Base-by-base conservation (phyloP, 1,284 basidiomycete genomes). In the Malassezia yamatoensis region DNA sequence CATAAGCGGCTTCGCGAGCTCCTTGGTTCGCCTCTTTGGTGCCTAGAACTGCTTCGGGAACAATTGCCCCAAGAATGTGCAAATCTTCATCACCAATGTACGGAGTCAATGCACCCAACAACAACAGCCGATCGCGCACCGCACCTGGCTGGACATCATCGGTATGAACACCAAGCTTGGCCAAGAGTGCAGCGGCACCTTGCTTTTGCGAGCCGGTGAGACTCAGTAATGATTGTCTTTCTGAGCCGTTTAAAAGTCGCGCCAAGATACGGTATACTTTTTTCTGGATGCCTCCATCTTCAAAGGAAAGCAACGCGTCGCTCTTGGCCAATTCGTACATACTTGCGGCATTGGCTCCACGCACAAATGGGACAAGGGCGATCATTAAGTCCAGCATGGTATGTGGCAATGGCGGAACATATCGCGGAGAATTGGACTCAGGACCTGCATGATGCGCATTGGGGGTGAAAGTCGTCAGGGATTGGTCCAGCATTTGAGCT, bases 11-110 rank as follows among this genome's bases (percentile, higher is more conserved):
- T 58, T 81, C 82, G 47, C 94, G 82, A 0, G 90, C 86, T 66
- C 88, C 89, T 74, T 93, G 90, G 36, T 94, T 96, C 8, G 90
- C 88, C 75, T 98, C 94, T 75, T 98, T 99, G 29, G 91, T 96
- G 1, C 89, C 91, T n/a, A 99, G 79, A 4, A 96, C 87, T 13
- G 88, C 90, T 78, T 99, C 94, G 1, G 93, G 89, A 47, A 98
- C 86, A 48, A 98, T 79, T 2, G 85, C 84, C 2, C 90, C 87
- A 46, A 99, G 83, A 49, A 91, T 77, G 68, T 96, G 87, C 58
- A 98, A 78, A 32, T 85, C 81, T 15, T 83, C 81, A 1, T 81
- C 75, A 0, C 87, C 85, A 33, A 96, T 81, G 24, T 77, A 76
- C 5, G 83, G 80, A 16, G 96, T 80, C n/a, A 98, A 79, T 0